phyloP scores from a whole-genome alignment of 768 basidiomycete genomes.

The Kwoniella pini region DNA sequence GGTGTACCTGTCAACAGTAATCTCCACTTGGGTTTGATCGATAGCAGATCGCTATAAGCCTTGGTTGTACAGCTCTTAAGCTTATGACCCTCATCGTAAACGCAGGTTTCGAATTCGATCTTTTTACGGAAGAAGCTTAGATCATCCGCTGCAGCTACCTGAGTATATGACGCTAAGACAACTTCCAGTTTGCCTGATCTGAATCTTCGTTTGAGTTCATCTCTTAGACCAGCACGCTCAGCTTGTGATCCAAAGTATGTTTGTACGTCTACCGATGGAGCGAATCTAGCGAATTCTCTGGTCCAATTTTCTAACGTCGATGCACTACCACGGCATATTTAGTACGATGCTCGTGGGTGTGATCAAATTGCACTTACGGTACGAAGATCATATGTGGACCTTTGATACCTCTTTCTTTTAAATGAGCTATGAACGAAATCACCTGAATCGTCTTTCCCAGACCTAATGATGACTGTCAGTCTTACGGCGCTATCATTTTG shows the following conservation, averaged over 20 bases:
- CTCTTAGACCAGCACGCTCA: constrained; percentile 72
- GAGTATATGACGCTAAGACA: constrained; percentile 90
- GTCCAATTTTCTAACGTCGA: constrained; percentile 99
- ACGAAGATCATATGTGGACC: constrained; percentile 94
- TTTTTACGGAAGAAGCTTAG: constrained; percentile 83
- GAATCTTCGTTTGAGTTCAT: constrained; percentile 66
- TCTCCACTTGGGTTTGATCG: constrained; percentile 83
- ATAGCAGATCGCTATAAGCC: constrained; percentile 83
- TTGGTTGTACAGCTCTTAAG: constrained; percentile 98
- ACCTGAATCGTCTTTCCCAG: constrained; percentile 99
- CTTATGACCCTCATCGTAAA: constrained; percentile 96
- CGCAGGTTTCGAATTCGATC: constrained; percentile 86
- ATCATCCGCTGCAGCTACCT: constrained; percentile 84
- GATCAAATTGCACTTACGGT: constrained; percentile 66
- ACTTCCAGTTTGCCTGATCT: constrained; percentile 78
- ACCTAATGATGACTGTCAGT: constrained; percentile 59
- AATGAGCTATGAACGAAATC: constrained; percentile 89
- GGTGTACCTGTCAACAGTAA: constrained; percentile 94
- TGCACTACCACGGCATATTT: constrained; percentile 60
- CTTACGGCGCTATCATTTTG: too few relatives aligned
- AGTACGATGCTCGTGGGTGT: not conserved
- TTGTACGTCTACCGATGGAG: constrained; percentile 77
- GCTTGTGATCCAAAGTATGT: constrained; percentile 94
- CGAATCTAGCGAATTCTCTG: constrained; percentile 89
- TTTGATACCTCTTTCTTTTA: constrained; percentile 72